Percentiles rank a stretch among this genome's conserved stretches.
phyloP scores from a whole-genome alignment of 2,329 filamentous ascomycete species.

The Xylaria polymorpha region DNA sequence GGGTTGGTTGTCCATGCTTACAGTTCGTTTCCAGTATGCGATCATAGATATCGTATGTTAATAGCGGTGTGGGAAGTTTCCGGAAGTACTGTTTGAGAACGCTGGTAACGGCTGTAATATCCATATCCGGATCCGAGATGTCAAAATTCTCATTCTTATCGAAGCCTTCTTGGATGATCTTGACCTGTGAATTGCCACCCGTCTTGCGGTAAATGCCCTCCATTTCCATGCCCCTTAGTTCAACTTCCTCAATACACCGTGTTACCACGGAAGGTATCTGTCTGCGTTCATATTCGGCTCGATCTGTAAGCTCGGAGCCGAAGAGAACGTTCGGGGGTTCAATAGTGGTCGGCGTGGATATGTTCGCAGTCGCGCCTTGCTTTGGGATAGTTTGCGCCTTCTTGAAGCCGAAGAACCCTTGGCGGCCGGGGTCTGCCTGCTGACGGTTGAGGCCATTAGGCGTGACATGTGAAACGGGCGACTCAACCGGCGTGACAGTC shows the following conservation, averaged over 20 bases:
- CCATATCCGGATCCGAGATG: conserved; percentile 91
- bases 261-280: conserved; percentile 91
- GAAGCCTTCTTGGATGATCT: conserved; percentile 90
- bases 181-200: conserved; percentile 90
- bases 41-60: conserved; percentile 95
- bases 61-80: conserved; percentile 86
- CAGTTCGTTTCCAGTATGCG: conserved; percentile 82
- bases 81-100: conserved; percentile 98
- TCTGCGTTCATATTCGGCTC: conserved; percentile 87
- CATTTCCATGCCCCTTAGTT: conserved; percentile 94
- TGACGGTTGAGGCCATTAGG: conserved; percentile 51
- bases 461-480: conserved; percentile 51
- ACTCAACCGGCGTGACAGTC: conserved; percentile 67
- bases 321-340: conserved; percentile 76
- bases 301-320: conserved; percentile 86
- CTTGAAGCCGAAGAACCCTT: conserved; percentile 73
- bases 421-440: conserved; percentile 56
- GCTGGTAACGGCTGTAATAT: conserved; percentile 96
- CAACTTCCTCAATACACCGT: conserved; percentile 96
- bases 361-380: conserved; percentile 59
- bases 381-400: conserved; percentile 66
- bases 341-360: conserved; percentile 54
- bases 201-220: conserved; percentile 99
- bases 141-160: conserved; percentile 88
- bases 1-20: conserved; percentile 57